A percentile compares a stretch with the other conserved stretches of the same genome.
Conservation (phyloP, 164 flowering plant genomes). For the Umbellularia californica region DNA sequence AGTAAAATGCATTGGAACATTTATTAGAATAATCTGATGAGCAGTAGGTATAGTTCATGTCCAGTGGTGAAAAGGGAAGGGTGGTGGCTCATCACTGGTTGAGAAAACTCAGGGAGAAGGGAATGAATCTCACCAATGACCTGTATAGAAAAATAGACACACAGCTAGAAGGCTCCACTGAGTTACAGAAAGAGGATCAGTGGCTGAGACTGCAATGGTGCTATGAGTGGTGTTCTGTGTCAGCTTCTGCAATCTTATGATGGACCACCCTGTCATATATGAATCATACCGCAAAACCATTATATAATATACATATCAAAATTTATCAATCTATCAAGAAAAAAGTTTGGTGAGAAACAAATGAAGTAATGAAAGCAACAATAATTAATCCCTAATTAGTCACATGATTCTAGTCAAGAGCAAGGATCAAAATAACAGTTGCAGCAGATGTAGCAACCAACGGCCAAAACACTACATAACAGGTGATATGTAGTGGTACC, state of each 20-base stretch:
- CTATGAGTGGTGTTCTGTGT: slow-evolving; percentile 28
- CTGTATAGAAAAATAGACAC: slow-evolving; percentile 79
- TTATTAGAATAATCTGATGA: too few species aligned
- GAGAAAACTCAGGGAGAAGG: neutral
- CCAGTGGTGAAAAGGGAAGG: neutral
- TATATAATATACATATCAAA: neutral
- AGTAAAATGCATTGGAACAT: neutral
- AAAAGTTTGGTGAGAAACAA: too few species aligned
- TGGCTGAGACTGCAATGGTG: slow-evolving; percentile 10
- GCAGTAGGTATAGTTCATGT: neutral
- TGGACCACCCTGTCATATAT: slow-evolving; percentile 62
- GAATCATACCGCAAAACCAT: slow-evolving; percentile 1
- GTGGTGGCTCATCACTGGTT: neutral
- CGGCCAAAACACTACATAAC: too few species aligned
- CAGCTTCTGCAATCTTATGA: slow-evolving; percentile 43
- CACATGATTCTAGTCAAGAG: neutral
- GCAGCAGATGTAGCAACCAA: too few species aligned
- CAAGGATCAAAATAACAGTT: neutral
- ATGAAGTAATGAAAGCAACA: neutral
- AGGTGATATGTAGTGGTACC: too few species aligned
- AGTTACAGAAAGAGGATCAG: slow-evolving; percentile 49
- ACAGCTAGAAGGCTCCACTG: slow-evolving; percentile 91
- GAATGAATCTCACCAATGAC: slow-evolving; percentile 68
- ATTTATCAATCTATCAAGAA: neutral
- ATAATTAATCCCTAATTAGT: neutral